These are phyloP conservation scores for Capsella bursapastoris DNA, from an alignment of 345 rosid genomes.

Conservation along the genomic window DNA sequence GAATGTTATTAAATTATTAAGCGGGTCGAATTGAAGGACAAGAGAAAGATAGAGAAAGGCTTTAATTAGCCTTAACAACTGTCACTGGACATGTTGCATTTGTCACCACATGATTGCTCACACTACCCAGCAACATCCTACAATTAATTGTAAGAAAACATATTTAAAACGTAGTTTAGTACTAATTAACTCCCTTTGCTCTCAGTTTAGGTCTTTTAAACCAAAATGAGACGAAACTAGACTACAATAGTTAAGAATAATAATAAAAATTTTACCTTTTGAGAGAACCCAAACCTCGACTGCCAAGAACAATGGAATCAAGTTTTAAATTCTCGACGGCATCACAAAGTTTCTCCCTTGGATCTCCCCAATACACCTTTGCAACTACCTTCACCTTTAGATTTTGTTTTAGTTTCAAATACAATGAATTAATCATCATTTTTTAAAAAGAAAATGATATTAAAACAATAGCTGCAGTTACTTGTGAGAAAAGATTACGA, in stretches of 20 bases:
- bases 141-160: neutral
- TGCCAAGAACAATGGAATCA: constrained; percentile 77
- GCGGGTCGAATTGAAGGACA: constrained; percentile 11
- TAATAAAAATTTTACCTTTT: constrained; percentile 51
- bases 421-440: neutral
- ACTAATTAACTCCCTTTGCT: too few species aligned
- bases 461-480: neutral
- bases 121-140: constrained; percentile 84
- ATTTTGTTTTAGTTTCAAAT: neutral
- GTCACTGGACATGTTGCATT: constrained; percentile 82
- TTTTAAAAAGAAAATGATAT: too few species aligned
- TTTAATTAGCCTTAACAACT: constrained; percentile 59
- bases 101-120: constrained; percentile 71
- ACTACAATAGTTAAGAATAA: neutral
- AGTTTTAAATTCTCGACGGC: constrained; percentile 75
- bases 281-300: constrained; percentile 87
- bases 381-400: constrained; percentile 65
- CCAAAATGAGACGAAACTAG: neutral
- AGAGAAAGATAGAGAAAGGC: neutral
- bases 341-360: constrained; percentile 76
- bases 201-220: neutral
- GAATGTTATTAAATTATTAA: neutral
- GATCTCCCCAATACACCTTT: constrained; percentile 88
- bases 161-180: neutral
- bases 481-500: neutral